phyloP scores from a whole-genome alignment of 2,329 filamentous ascomycete species.

The Canariomyces notabilis region DNA sequence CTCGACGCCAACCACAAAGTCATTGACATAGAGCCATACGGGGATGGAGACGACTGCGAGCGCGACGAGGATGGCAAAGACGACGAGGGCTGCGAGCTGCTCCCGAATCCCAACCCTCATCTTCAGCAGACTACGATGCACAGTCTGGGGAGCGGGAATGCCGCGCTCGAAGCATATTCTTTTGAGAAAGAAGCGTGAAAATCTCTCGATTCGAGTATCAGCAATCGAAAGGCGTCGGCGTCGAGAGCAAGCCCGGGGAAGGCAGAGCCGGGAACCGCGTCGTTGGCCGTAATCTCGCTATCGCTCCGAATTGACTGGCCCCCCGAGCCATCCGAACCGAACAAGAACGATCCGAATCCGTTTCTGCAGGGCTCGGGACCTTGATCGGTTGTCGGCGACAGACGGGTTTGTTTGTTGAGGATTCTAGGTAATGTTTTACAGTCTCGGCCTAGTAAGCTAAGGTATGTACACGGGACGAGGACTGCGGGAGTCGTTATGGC shows the following conservation, averaged over 20 bases:
- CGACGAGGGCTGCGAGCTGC: constrained; percentile 76
- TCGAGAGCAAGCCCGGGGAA: background rate
- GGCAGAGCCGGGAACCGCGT: too few species aligned
- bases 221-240: background rate
- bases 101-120: constrained; percentile 87
- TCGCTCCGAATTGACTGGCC: background rate
- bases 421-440: too few species aligned
- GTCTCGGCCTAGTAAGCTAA: too few species aligned
- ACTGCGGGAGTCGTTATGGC: too few species aligned
- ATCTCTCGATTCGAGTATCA: background rate
- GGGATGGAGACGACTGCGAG: constrained; percentile 77
- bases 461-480: too few species aligned
- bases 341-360: background rate
- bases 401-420: background rate
- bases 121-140: constrained; percentile 20
- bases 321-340: background rate
- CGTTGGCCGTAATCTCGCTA: too few species aligned
- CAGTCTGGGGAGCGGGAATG: constrained; percentile 6
- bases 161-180: constrained; percentile 18
- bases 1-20: constrained; percentile 48
- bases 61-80: constrained; percentile 67
- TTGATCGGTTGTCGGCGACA: background rate
- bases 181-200: background rate
- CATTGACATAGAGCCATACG: constrained; percentile 57
- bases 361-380: background rate